Evolutionary conservation across 2,329 filamentous ascomycete genomes (phyloP), one percentile per base, ranked within the genome.

Genomic region (Xylaria arbuscula): DNA sequence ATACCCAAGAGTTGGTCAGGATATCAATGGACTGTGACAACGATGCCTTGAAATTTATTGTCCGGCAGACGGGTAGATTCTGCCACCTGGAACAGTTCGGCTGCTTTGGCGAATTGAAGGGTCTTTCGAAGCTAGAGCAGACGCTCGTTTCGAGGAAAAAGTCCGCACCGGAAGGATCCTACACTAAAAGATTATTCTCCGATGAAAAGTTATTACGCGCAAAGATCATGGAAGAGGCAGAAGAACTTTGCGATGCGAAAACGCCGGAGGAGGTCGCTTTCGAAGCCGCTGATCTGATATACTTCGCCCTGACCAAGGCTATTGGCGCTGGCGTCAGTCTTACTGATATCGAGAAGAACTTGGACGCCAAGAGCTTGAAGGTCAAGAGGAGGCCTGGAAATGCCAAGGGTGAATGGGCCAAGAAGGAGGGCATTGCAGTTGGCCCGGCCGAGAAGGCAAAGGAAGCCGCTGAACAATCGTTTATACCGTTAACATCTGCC

Each of bases 191-290:
- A 40, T 84, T 99, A 1, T 99, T 98, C 84, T 94, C 91, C 19
- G 96, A 99, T 72, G 89, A 93, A 74, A 94, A 97, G 79, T 87
- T 99, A 64, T 83, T 98, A 62, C 88, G 93, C 51, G 96, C 96
- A 2, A 99, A 99, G 86, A 98, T 99, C 64, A 97, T 98, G 90
- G 96, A 99, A 81, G 96, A 99, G 80, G 96, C 96, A 0, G 93
- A 97, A 77, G 96, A 99, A 82, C 86, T 99, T 50, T 98, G 95
- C 77, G 90, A 96, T 72, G 95, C 96, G 17, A 90, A 89, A 72
- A 90, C 89, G 0, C 92, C 92, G 69, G 87, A 94, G 70, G 92
- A 98, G 15, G 88, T 97, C 70, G 93, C 96, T 1, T 97, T 97
- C 71, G 96, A 99, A 81, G 94, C 96, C 9, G 96, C 96, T 0